phyloP scores from a whole-genome alignment of 495 filamentous ascomycete species.

The Penicillium parvum region DNA sequence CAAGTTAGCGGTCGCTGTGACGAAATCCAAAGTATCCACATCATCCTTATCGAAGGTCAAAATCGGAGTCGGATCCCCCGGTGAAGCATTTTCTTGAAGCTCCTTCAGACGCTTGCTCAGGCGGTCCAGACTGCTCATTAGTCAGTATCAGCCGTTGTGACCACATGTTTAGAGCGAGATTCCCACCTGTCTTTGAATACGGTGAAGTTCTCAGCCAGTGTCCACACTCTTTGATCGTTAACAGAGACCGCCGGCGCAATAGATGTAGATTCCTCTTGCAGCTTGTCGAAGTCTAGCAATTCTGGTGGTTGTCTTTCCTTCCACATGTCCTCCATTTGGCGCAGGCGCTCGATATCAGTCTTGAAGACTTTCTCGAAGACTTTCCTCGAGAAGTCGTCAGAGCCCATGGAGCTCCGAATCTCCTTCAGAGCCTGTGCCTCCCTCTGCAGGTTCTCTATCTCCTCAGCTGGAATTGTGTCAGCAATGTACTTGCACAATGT shows the following conservation, averaged over 20 bases:
- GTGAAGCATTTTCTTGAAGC: slow-evolving; percentile 42
- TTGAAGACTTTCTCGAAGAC: slow-evolving; percentile 93
- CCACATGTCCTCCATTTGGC: slow-evolving; percentile 97
- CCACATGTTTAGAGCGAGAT: not conserved
- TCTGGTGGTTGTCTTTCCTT: slow-evolving; percentile 72
- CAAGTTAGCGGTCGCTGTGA: slow-evolving; percentile 83
- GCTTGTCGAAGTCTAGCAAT: slow-evolving; percentile 59
- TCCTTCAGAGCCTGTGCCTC: slow-evolving; percentile 80
- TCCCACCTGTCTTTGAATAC: slow-evolving; percentile 76
- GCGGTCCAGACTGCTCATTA: slow-evolving; percentile 55
- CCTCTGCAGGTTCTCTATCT: slow-evolving; percentile 78
- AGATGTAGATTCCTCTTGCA: slow-evolving; percentile 45
- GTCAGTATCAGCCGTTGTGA: too few relatives aligned
- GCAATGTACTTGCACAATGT: slow-evolving; percentile 1
- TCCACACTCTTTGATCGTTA: slow-evolving; percentile 77
- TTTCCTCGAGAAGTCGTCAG: slow-evolving; percentile 67
- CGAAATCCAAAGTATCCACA: slow-evolving; percentile 91
- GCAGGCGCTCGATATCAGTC: slow-evolving; percentile 75
- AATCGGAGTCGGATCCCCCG: slow-evolving; percentile 52
- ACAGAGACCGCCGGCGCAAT: slow-evolving; percentile 52
- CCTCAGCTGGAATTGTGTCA: slow-evolving; percentile 51
- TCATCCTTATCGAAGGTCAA: slow-evolving; percentile 97
- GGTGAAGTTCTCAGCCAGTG: slow-evolving; percentile 69
- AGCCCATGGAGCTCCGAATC: slow-evolving; percentile 80
- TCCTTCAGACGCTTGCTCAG: slow-evolving; percentile 68